Evolutionary conservation across 148 eudicot species (phyloP).

Genomic region (Cornus kousa): DNA sequence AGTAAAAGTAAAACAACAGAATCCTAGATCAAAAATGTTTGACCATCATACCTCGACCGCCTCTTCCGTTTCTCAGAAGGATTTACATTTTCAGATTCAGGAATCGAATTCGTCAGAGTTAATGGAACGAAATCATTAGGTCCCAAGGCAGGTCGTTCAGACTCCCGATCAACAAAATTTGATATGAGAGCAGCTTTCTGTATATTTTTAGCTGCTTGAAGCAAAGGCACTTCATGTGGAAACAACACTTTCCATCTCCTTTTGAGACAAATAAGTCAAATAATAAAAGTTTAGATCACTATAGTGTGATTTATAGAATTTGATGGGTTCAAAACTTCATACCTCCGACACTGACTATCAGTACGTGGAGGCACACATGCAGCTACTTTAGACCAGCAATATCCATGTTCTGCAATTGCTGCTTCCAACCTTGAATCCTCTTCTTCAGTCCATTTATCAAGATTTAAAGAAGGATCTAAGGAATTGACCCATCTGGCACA

Average conservation of each 20-base stretch:
- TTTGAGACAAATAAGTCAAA: constrained; percentile 7
- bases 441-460: constrained; percentile 67
- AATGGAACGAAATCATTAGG: constrained; percentile 58
- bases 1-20: not conserved
- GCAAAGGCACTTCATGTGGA: constrained; percentile 63
- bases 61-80: constrained; percentile 22
- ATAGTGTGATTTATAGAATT: not conserved
- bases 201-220: constrained; percentile 49
- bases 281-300: not conserved
- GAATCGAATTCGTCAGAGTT: constrained; percentile 21
- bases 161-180: constrained; percentile 88
- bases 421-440: constrained; percentile 68
- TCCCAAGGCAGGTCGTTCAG: constrained; percentile 73
- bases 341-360: constrained; percentile 86
- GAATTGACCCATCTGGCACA: constrained; percentile 72
- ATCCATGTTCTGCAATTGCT: constrained; percentile 63
- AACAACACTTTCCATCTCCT: constrained; percentile 76
- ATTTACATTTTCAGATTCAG: constrained; percentile 29
- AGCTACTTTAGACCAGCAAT: constrained; percentile 81
- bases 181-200: constrained; percentile 57
- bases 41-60: constrained; percentile 28
- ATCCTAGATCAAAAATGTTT: not conserved
- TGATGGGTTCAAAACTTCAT: not conserved
- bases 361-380: constrained; percentile 69
- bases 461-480: constrained; percentile 71